Evolutionary conservation across 345 rosid genomes (phyloP), one percentile per base, ranked within the genome.

Genomic region (Hibiscus mutabilis): DNA sequence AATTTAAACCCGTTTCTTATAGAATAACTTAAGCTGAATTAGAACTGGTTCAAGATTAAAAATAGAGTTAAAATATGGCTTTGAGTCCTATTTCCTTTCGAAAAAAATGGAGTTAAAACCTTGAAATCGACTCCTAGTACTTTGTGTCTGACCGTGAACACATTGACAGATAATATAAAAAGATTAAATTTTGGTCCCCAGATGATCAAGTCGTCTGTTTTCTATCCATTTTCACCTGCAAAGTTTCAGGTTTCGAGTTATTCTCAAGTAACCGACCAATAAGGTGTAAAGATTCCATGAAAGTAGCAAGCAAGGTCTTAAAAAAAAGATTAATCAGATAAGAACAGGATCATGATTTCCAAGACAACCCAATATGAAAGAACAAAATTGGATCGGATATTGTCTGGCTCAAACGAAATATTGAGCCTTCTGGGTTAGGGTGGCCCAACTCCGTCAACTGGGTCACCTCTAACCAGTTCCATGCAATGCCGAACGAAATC

Each of bases 11-110:
- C 33, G 0, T 24, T 5, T 15, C 37, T 18, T 4, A 27, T 18
- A 25, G 42, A 31, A 47, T n/a, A 31, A 70, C 74, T 56, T 72
- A n/a, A 40, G 51, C 25, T 63, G n/a, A 15, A 63, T 63, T 37
- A 18, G 15, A 37, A 27, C 1, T 11, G 69, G 6, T 44, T 44
- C 56, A 42, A 29, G 33, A 22, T 44, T 12, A 24, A 42, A n/a
- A n/a, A n/a, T n/a, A n/a, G n/a, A n/a, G n/a, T n/a, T n/a, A n/a
- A n/a, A n/a, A n/a, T n/a, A n/a, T n/a, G n/a, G n/a, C n/a, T n/a
- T n/a, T n/a, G n/a, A n/a, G n/a, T n/a, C n/a, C n/a, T n/a, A n/a
- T n/a, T n/a, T n/a, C n/a, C n/a, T n/a, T n/a, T n/a, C n/a, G n/a
- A n/a, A n/a, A n/a, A n/a, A 44, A 44, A 66, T 47, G 21, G 10